Base-by-base conservation (phyloP, 768 basidiomycete species). In the button mushroom (Agaricus bisporus) region DNA sequence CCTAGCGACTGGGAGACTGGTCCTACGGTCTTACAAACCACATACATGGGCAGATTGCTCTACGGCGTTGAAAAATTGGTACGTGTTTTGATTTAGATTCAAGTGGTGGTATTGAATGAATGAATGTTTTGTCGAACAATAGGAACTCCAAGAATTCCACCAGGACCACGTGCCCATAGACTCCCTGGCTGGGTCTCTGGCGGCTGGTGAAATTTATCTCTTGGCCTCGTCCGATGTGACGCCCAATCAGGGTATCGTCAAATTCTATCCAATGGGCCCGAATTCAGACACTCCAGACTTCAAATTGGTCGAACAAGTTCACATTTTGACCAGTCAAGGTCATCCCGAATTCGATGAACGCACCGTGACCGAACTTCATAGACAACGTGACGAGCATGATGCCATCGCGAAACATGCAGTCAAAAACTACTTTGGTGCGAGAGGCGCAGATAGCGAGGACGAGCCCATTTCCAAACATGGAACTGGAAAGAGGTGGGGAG, bases 111-210 rank as follows among this genome's bases (percentile, higher is more conserved):
- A 1, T 44, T 14, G 18, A 26, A 25, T 25, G 11, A 7, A 26
- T n/a, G 5, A 12, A 5, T 4, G 7, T 15, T 15, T 2, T n/a
- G 44, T 46, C 3, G 9, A 28, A 3, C 41, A 32, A 36, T 65
- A 91, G 89, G 81, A 79, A 49, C 76, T 93, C 54, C 82, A 92
- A 67, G 77, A 92, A 69, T 86, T 92, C 88, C 94, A 97, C 69
- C 77, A 82, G 43, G 95, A 97, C 68, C 86, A 92, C 66, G 88
- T 95, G 46, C 86, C 90, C 1, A 55, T 63, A 0, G 61, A 55
- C n/a, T 14, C 49, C 7, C 6, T 76, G 3, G 81, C 87, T 0
- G 70, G 72, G 9, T 60, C 62, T 5, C 44, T 46, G 25, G 28
- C 12, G 5, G 5, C 44, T 5, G 44, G 44, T 26, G 44, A 46